Base-by-base conservation (phyloP, 2,329 filamentous ascomycete species). In the Beauveria scarabaeidicola region DNA sequence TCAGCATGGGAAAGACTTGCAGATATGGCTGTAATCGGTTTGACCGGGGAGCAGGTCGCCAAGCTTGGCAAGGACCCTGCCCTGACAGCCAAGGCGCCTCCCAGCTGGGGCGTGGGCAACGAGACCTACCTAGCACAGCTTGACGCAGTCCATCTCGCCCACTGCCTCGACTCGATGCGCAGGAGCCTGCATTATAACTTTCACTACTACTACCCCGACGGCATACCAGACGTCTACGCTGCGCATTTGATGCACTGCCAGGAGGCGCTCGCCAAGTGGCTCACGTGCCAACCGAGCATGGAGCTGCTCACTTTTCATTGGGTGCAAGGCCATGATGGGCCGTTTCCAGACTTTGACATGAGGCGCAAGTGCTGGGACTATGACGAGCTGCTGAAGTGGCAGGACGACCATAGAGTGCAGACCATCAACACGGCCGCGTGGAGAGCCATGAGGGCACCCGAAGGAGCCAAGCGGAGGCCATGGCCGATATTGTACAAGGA, bases 101-200 rank as follows among this genome's bases (percentile, higher is more conserved):
- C 38, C 1, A 41, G 51, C 53, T 61, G 59, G 59, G 52, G 40
- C 13, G n/a, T 43, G 9, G 59, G 59, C 21, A 47, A 61, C 23
- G 47, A 53, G 36, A 36, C 60, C 3, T 55, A 46, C 47, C 51
- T 55, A 23, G 27, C 32, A 6, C 50, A 43, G 41, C 25, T 58
- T n/a, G 59, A 54, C 52, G 56, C 32, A 1, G 48, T 59, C 10
- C 56, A 61, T 15, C 54, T 61, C 23, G 15, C 46, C 10, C 59
- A 47, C 32, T 44, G 54, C 23, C 41, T 60, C 27, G 46, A 61
- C 41, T 56, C 53, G n/a, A 61, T 53, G 44, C 58, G 57, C 36
- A 38, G n/a, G 29, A 57, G 29, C 10, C 32, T 57, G 5, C 11
- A 50, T 21, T 41, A 25, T 9, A 57, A 57, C 8, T 57, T 47